Evolutionary conservation across 306 rosid genomes (phyloP).

Genomic region (Vachellia collinsii): DNA sequence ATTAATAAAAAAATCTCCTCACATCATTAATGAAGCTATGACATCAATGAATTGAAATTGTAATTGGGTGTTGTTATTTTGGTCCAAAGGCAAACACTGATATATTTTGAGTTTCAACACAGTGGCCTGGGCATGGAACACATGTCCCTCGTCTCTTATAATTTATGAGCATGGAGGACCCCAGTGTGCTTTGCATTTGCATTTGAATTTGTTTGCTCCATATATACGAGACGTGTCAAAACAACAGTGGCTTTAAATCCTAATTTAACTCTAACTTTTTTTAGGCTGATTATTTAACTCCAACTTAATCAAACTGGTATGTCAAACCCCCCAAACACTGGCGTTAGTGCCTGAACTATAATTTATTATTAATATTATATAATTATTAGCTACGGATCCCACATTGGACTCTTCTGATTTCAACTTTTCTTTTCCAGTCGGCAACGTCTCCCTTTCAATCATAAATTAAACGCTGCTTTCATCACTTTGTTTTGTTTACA

Average conservation of each 20-base stretch:
- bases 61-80: background rate
- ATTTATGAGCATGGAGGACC: background rate
- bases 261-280: background rate
- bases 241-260: background rate
- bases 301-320: background rate
- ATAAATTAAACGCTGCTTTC: background rate
- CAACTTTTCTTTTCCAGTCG: slow-evolving; percentile 37
- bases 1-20: background rate
- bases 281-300: too few relatives aligned
- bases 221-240: background rate
- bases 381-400: slow-evolving; percentile 1
- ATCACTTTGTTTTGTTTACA: slow-evolving; percentile 4
- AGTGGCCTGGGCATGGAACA: background rate
- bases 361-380: background rate
- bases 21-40: background rate
- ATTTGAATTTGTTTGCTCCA: background rate
- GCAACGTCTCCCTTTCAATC: slow-evolving; percentile 3
- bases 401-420: slow-evolving; percentile 31
- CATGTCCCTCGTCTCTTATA: background rate
- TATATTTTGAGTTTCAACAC: background rate
- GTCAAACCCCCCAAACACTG: background rate
- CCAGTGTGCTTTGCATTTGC: slow-evolving; percentile 30
- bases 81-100: background rate
- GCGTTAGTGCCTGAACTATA: background rate
- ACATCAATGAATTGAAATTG: background rate